phyloP scores from a whole-genome alignment of 495 filamentous ascomycete species.

The Neurospora tetraspora region DNA sequence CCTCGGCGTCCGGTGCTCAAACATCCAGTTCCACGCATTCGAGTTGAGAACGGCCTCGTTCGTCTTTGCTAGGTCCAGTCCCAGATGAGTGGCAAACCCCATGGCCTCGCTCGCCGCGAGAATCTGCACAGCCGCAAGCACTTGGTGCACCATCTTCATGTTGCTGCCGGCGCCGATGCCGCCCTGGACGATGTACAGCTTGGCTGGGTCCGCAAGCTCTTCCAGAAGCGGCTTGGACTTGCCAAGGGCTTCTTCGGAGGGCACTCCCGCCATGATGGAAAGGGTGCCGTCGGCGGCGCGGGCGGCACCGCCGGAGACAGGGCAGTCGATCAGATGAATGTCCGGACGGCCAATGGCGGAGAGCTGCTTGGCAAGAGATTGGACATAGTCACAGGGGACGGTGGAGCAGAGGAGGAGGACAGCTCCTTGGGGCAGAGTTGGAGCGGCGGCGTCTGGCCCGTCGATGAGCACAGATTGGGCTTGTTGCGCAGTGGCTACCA shows the following conservation, averaged over 20 bases:
- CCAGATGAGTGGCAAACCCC: constrained; percentile 60
- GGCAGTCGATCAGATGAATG: constrained; percentile 60
- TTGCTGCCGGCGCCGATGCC: constrained; percentile 72
- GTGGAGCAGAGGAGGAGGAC: constrained; percentile 66
- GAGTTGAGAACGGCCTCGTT: constrained; percentile 47
- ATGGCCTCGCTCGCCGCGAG: constrained; percentile 61
- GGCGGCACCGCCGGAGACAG: constrained; percentile 67
- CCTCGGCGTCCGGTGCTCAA: constrained; percentile 60
- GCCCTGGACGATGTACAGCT: constrained; percentile 64
- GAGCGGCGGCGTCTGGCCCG: constrained; percentile 45
- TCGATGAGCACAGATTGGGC: constrained; percentile 57
- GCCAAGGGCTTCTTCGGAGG: constrained; percentile 42
- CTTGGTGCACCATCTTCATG: constrained; percentile 82
- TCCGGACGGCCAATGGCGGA: constrained; percentile 46
- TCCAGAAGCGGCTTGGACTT: constrained; percentile 50
- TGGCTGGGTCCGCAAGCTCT: constrained; percentile 48
- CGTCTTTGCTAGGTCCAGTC: constrained; percentile 49
- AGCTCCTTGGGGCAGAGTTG: constrained; percentile 45
- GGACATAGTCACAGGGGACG: constrained; percentile 56
- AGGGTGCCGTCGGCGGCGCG: constrained; percentile 68
- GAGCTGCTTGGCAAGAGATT: constrained; percentile 48
- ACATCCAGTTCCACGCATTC: constrained; percentile 71
- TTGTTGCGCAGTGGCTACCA: constrained; percentile 71
- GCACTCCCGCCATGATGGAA: constrained; percentile 68
- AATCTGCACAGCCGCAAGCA: constrained; percentile 70